phyloP scores from a whole-genome alignment of 805 yeast genomes.

The Hanseniaspora taiwanica region DNA sequence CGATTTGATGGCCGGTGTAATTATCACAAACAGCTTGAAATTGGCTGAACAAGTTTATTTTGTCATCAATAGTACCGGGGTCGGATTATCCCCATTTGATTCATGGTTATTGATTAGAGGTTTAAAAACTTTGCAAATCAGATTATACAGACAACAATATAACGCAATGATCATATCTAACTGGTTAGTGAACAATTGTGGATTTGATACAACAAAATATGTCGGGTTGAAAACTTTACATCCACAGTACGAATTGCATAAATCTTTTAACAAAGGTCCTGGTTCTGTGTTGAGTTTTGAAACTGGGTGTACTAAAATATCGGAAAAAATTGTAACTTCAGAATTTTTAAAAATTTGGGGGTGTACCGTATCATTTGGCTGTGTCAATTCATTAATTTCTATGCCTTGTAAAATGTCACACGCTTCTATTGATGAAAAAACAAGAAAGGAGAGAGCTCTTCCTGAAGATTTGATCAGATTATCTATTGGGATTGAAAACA shows the following conservation, averaged over 20 bases:
- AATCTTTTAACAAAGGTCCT: constrained; percentile 63
- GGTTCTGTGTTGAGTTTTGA: constrained; percentile 87
- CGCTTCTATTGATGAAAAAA: constrained; percentile 85
- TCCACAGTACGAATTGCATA: constrained; percentile 72
- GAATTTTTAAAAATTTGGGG: constrained; percentile 54
- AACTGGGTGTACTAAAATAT: constrained; percentile 58
- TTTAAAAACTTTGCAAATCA: constrained; percentile 70
- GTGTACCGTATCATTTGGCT: constrained; percentile 87
- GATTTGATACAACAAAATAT: constrained; percentile 61
- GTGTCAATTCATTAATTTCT: constrained; percentile 83
- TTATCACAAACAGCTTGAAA: constrained; percentile 52
- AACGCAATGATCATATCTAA: constrained; percentile 67
- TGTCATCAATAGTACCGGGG: constrained; percentile 80
- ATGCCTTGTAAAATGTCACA: constrained; percentile 95
- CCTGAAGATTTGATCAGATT: constrained; percentile 87
- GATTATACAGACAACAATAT: constrained; percentile 78
- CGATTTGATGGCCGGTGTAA: constrained; percentile 90
- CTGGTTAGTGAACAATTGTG: constrained; percentile 47
- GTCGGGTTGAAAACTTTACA: constrained; percentile 70
- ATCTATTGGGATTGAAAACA: constrained; percentile 83
- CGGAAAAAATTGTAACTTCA: constrained; percentile 62
- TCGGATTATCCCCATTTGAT: constrained; percentile 87
- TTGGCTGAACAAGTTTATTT: constrained; percentile 60
- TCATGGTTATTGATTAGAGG: constrained; percentile 85
- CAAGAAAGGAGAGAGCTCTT: constrained; percentile 75